Base-by-base conservation (phyloP, 2,329 filamentous ascomycete species). In the Pseudocercospora fuligena region DNA sequence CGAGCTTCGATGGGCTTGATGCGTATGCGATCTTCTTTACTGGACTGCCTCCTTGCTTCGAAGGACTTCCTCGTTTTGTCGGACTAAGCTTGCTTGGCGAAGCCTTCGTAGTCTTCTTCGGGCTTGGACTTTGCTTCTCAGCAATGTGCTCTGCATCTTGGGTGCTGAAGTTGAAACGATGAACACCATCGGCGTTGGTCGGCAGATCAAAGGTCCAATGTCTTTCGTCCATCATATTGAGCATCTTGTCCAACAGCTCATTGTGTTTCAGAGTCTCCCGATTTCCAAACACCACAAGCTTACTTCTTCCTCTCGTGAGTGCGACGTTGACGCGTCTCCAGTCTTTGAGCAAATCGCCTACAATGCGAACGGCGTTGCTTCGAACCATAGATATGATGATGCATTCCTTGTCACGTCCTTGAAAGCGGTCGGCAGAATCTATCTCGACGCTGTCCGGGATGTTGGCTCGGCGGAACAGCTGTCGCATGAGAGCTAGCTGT, bases 391-490 rank as follows among this genome's bases (percentile, higher is more conserved):
- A 92, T 8, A 99, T 86, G 14, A 99, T 88, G 0, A 98, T 87
- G 2, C 97, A 90, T 75, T 97, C 93, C 77, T 99, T 99, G 80
- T 99, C 95, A 9, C 95, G 88, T 6, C 95, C 95, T 78, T 99
- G 95, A 79, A 97, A 99, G 53, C 94, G 93, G 80, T 99, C 95
- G 2, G 95, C 94, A 0, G 95, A 98, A 79, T 99, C 93, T 86
- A 98, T 93, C 80, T 99, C 95, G 1, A 99, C 89, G 1, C 87
- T 86, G 0, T 80, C 0, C 84, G 81, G 53, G 73, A 80, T 56
- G 72, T 79, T 70, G 66, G 78, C 64, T 2, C 66, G 61, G 21
- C 72, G 73, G 36, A 97, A 86, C 11, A 85, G 85, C 67, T 94
- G 88, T 70, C 92, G 92, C 0, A 99, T 85, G 2, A 97, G 83